These are phyloP conservation scores for Podaxis mareebaensis DNA, from an alignment of 768 basidiomycete species.

Conservation along the genomic window DNA sequence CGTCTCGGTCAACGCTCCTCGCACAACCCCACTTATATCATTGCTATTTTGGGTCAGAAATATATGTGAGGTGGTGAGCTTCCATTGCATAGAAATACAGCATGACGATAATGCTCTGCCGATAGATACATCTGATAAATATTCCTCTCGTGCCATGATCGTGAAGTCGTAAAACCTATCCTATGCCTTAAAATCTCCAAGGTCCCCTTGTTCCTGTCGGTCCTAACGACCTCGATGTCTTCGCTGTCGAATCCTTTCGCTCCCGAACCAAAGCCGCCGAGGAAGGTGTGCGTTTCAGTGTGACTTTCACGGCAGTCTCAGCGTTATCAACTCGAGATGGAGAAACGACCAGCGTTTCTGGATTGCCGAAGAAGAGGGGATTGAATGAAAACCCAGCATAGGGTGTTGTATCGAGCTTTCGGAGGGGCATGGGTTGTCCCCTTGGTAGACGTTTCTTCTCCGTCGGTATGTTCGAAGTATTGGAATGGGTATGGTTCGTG, in stretches of 20 bases:
- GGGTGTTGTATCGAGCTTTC: slow-evolving; percentile 26
- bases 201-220: slow-evolving; percentile 9
- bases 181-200: slow-evolving; percentile 11
- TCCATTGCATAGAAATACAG: slow-evolving; percentile 4
- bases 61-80: background rate
- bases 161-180: background rate
- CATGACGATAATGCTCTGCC: slow-evolving; percentile 11
- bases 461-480: background rate
- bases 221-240: slow-evolving; percentile 8
- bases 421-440: slow-evolving; percentile 16
- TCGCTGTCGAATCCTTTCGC: slow-evolving; percentile 8
- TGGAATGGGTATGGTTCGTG: background rate
- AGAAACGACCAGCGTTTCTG: slow-evolving; percentile 19
- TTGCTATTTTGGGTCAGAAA: background rate
- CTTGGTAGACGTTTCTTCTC: background rate
- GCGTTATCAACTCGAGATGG: slow-evolving; percentile 7
- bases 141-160: background rate
- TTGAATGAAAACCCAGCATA: slow-evolving; percentile 40
- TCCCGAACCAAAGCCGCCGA: background rate
- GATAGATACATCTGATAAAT: slow-evolving; percentile 7
- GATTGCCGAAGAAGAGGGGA: slow-evolving; percentile 34
- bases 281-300: slow-evolving; percentile 1
- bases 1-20: no score
- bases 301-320: slow-evolving; percentile 5
- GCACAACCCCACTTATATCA: background rate